These are phyloP conservation scores for Coemansia javaensis DNA, from an alignment of 192 early-diverging fungal genomes.

Conservation along the genomic window DNA sequence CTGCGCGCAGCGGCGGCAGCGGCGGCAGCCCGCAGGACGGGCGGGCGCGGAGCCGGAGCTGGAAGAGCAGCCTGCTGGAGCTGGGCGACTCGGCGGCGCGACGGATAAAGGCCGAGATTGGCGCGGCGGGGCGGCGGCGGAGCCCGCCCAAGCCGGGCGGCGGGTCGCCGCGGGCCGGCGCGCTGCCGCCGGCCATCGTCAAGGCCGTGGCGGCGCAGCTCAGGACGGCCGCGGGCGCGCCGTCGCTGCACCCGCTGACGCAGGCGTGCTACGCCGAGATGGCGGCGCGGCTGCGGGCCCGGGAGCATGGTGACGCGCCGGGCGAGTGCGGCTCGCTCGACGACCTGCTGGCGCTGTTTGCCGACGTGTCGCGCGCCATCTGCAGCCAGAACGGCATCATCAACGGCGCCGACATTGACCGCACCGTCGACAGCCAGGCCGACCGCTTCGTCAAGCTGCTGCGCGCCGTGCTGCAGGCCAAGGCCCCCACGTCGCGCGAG, in stretches of 20 bases:
- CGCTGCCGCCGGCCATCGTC: slow-evolving; percentile 24
- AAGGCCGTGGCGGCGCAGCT: slow-evolving; percentile 43
- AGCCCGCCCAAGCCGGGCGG: slow-evolving; percentile 10
- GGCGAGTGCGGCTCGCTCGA: slow-evolving; percentile 34
- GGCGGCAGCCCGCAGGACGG: not conserved
- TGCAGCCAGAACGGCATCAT: slow-evolving; percentile 29
- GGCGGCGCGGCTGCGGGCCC: slow-evolving; percentile 23
- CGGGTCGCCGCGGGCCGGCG: not conserved
- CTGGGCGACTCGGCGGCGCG: slow-evolving; percentile 43
- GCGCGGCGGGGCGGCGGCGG: slow-evolving; percentile 19
- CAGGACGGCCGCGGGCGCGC: slow-evolving; percentile 18
- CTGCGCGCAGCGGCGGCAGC: not conserved
- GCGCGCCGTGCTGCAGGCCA: slow-evolving; percentile 33
- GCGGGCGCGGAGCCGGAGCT: slow-evolving; percentile 14
- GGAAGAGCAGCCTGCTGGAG: slow-evolving; percentile 34
- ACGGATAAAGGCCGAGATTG: slow-evolving; percentile 34
- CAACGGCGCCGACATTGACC: slow-evolving; percentile 17
- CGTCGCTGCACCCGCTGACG: slow-evolving; percentile 45
- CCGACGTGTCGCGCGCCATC: slow-evolving; percentile 13
- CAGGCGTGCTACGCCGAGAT: slow-evolving; percentile 33
- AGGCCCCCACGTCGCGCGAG: slow-evolving; percentile 46
- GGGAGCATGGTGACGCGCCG: slow-evolving; percentile 18
- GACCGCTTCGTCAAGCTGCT: slow-evolving; percentile 41
- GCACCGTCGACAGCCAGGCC: slow-evolving; percentile 42
- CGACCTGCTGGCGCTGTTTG: slow-evolving; percentile 33